Base-by-base conservation (phyloP, 2,329 filamentous ascomycete genomes). In the Neobulgaria alba region DNA sequence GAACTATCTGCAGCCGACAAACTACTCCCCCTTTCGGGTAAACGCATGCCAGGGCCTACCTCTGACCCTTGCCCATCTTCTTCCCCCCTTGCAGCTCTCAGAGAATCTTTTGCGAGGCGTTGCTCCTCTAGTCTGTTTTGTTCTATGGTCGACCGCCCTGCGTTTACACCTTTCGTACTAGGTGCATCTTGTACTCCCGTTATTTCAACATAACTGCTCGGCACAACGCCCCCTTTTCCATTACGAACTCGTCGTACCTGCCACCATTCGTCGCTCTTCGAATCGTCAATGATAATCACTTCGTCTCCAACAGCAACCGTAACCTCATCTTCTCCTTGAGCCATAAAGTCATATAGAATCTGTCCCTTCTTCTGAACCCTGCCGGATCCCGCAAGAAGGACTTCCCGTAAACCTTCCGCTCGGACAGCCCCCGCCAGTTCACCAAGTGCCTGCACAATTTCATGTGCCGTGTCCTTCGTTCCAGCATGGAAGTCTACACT, bases 191-290 rank as follows among this genome's bases (percentile, higher is more conserved):
- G 62, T 10, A 75, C 74, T 41, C 86, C 87, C 16, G 79, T 89
- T 38, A 95, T 69, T 61, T 98, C 90, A 53, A 98, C 82, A 57
- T 96, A 98, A 63, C 87, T 95, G 68, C 88, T 92, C 10, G 92
- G 92, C 7, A 98, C 89, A 18, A 98, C 92, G 29, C 92, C 92
- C 65, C 95, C 87, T 59, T 88, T 92, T 53, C 87, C 87, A 59
- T 88, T 96, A 67, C 88, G 93, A 48, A 95, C 58, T 26, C 89
- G 78, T 45, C 85, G 78, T 26, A 98, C 87, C 69, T 92, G 88
- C 90, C 92, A 96, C 92, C 92, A 98, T 60, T 98, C 92, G 44
- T 95, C 88, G 48, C 89, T 95, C 64, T 89, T 92, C 23, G 72
- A 77, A 57, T 95, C 88, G 58, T 98, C 90, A 41, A 96, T 62